These are phyloP conservation scores for Stromatinia cepivora DNA, from an alignment of 2,329 filamentous ascomycete genomes.

Conservation along the genomic window DNA sequence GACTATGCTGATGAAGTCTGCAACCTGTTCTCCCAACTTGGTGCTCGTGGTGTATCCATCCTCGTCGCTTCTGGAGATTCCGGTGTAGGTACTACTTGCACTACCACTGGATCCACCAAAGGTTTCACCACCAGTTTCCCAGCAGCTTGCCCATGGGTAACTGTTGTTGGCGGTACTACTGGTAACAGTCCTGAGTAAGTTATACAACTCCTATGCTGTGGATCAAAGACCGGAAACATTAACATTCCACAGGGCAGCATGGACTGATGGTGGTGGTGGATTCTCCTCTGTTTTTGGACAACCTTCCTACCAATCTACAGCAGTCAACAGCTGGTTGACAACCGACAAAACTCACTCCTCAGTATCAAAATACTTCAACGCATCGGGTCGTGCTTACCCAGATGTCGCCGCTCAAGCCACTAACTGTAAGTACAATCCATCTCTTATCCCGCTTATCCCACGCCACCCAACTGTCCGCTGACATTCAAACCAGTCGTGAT, in stretches of 20 bases:
- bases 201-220: neutral
- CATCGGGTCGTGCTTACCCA: constrained; percentile 50
- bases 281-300: constrained; percentile 47
- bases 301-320: constrained; percentile 45
- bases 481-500: constrained; percentile 39
- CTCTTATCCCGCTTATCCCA: neutral
- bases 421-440: constrained; percentile 43
- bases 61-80: constrained; percentile 52
- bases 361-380: constrained; percentile 49
- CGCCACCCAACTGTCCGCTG: neutral
- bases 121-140: constrained; percentile 53
- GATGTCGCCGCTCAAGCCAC: constrained; percentile 58
- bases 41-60: constrained; percentile 50
- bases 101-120: constrained; percentile 39
- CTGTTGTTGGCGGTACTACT: constrained; percentile 46
- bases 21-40: constrained; percentile 54
- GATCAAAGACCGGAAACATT: neutral
- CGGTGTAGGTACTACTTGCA: constrained; percentile 44
- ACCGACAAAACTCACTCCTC: constrained; percentile 49
- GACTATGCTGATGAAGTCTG: constrained; percentile 56
- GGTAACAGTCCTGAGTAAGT: constrained; percentile 32
- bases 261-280: constrained; percentile 43
- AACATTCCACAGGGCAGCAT: constrained; percentile 26
- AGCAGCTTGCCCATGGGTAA: constrained; percentile 53
- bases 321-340: constrained; percentile 47